These are phyloP conservation scores for Botrytis sinoallii DNA, from an alignment of 2,329 filamentous ascomycete species.

Conservation along the genomic window DNA sequence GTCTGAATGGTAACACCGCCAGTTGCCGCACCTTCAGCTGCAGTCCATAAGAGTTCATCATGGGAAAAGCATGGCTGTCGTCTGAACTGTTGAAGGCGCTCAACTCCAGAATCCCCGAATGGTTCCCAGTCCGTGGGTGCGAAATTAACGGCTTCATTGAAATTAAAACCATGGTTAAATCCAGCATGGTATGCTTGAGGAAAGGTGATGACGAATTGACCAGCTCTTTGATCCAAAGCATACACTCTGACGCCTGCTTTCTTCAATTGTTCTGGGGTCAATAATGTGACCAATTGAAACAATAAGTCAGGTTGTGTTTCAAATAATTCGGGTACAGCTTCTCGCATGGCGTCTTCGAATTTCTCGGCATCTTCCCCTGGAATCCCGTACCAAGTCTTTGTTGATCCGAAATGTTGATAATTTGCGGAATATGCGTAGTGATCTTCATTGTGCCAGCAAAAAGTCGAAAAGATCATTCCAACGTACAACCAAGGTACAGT, in stretches of 20 bases:
- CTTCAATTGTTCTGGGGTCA: slow-evolving; percentile 87
- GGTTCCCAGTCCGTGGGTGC: slow-evolving; percentile 94
- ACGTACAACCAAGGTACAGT: slow-evolving; percentile 99
- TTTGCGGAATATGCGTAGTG: slow-evolving; percentile 98
- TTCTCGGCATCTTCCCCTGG: slow-evolving; percentile 90
- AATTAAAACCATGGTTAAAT: slow-evolving; percentile 98
- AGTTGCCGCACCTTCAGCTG: slow-evolving; percentile 72
- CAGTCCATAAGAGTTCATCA: slow-evolving; percentile 89
- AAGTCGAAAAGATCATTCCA: slow-evolving; percentile 98
- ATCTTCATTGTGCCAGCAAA: slow-evolving; percentile 99
- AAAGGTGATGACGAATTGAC: slow-evolving; percentile 94
- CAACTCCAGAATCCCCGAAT: slow-evolving; percentile 80
- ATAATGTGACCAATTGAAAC: slow-evolving; percentile 93
- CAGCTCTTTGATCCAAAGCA: slow-evolving; percentile 91
- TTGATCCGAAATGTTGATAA: slow-evolving; percentile 96
- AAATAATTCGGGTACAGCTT: slow-evolving; percentile 93
- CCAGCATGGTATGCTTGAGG: slow-evolving; percentile 96
- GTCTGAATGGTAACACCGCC: slow-evolving; percentile 71
- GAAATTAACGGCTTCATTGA: slow-evolving; percentile 98
- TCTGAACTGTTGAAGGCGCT: slow-evolving; percentile 80
- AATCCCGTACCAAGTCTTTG: slow-evolving; percentile 99
- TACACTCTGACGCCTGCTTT: slow-evolving; percentile 93
- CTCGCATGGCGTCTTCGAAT: slow-evolving; percentile 92
- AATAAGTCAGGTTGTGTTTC: slow-evolving; percentile 94
- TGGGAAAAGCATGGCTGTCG: slow-evolving; percentile 96